Conservation (phyloP, 139 green algal genomes). For the Tetraselmis chui region DNA sequence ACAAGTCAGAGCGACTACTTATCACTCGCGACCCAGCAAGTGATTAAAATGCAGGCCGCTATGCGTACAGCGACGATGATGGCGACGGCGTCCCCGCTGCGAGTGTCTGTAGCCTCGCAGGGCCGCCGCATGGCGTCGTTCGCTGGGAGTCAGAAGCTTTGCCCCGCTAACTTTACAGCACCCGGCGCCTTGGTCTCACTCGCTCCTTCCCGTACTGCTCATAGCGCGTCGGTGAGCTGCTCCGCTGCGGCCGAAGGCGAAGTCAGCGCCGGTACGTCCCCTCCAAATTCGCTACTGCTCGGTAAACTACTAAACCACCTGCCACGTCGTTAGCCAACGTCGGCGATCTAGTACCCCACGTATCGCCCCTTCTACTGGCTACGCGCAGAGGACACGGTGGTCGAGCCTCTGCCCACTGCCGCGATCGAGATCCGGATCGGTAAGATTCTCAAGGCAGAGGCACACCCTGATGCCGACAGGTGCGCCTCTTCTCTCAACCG, state of each 20-base stretch:
- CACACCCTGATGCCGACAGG: constrained; percentile 64
- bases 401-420: constrained; percentile 12
- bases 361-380: no score
- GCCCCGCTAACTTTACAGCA: no score
- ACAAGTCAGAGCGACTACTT: no score
- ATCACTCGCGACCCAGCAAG: no score
- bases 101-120: not conserved
- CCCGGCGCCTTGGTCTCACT: no score
- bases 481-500: no score
- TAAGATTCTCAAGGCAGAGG: constrained; percentile 49
- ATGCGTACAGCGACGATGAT: not conserved
- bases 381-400: not conserved
- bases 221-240: not conserved
- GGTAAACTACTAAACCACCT: no score
- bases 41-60: not conserved
- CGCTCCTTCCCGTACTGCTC: not conserved
- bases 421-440: constrained; percentile 57
- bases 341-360: no score
- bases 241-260: not conserved
- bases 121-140: not conserved
- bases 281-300: no score
- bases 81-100: not conserved
- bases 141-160: no score
- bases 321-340: no score
- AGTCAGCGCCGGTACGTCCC: not conserved